Evolutionary conservation across 129 eudicot genomes (phyloP), one percentile per base, ranked within the genome.

Genomic region (Pulicaria dysenterica): DNA sequence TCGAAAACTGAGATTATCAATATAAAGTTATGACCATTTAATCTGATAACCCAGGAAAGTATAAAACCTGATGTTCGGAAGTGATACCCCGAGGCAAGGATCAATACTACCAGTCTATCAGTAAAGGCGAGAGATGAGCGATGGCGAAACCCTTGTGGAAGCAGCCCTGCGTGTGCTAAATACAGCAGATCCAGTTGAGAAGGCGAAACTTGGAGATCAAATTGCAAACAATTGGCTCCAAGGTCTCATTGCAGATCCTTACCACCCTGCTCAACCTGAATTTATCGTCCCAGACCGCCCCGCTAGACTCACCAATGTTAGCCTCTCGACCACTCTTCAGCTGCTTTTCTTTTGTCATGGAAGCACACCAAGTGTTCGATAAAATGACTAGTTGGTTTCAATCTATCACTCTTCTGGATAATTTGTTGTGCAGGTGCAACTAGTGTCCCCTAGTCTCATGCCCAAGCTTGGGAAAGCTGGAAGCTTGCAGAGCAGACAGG

Each of bases 381-480:
- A 5, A 83, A 83, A 85, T 83, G 89, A 8, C 83, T 67, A 77
- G 62, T 13, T 11, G 77, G 80, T 14, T 4, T 66, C 5, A 70
- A 3, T n/a, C 14, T 5, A n/a, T 16, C 39, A 45, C 11, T 58
- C 6, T 11, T 34, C 61, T 73, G 17, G 15, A 17, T 58, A 31
- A 8, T 48, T 14, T 57, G 14, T 42, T 80, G 13, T 78, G 66
- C 84, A 94, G 98, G 98, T 94, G 83, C 83, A 83, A 85, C 46
- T 94, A 67, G 95, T 94, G 42, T 65, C 98, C 1, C 90, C 98
- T 9, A 73, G 96, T 81, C 84, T 85, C 13, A 90, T 94, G 92
- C 97, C 97, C 51, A 94, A 94, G 89, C 91, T 94, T 77, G 98
- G 98, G 66, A 94, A 81, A 82, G 98, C 89, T 40, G 98, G 98